Percentiles rank a stretch among this genome's conserved stretches.
Evolutionary conservation across 1,284 basidiomycete genomes (phyloP).

Genomic region (Anthracocystis walkeri): DNA sequence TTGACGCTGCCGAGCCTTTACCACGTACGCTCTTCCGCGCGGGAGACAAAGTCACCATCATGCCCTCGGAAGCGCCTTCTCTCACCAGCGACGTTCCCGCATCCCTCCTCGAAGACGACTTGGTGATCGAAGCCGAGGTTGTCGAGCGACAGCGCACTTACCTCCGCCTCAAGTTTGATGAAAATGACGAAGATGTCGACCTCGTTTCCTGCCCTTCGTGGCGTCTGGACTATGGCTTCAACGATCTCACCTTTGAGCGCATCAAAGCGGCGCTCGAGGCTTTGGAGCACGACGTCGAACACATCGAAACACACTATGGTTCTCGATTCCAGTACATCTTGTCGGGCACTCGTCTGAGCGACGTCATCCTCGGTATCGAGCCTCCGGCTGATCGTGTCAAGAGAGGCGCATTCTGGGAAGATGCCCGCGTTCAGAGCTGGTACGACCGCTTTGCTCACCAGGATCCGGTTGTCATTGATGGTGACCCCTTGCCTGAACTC

Average conservation of each 20-base stretch:
- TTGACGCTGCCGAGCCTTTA: constrained; percentile 49
- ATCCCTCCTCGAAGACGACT: constrained; percentile 16
- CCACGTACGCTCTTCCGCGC: constrained; percentile 54
- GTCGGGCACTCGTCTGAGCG: constrained; percentile 57
- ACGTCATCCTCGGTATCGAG: constrained; percentile 73
- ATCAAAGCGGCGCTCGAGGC: constrained; percentile 78
- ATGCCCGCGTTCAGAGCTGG: constrained; percentile 69
- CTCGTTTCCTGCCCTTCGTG: constrained; percentile 55
- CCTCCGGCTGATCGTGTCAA: constrained; percentile 73
- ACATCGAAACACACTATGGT: constrained; percentile 48
- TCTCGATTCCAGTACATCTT: constrained; percentile 52
- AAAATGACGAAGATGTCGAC: constrained; percentile 50
- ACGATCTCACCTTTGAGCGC: constrained; percentile 77
- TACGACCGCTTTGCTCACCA: constrained; percentile 70
- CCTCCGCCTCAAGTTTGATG: constrained; percentile 60
- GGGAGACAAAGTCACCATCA: constrained; percentile 57
- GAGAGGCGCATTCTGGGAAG: constrained; percentile 75
- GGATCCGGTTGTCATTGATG: constrained; percentile 78
- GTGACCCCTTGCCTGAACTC: constrained; percentile 81
- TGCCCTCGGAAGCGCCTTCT: constrained; percentile 22
- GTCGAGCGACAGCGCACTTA: constrained; percentile 49
- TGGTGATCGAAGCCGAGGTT: constrained; percentile 56
- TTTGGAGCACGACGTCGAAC: constrained; percentile 76
- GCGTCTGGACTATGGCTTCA: constrained; percentile 79
- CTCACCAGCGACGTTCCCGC: neutral